phyloP scores from a whole-genome alignment of 225 moss, liverwort and hornwort genomes.

The Takakia lepidozioides region DNA sequence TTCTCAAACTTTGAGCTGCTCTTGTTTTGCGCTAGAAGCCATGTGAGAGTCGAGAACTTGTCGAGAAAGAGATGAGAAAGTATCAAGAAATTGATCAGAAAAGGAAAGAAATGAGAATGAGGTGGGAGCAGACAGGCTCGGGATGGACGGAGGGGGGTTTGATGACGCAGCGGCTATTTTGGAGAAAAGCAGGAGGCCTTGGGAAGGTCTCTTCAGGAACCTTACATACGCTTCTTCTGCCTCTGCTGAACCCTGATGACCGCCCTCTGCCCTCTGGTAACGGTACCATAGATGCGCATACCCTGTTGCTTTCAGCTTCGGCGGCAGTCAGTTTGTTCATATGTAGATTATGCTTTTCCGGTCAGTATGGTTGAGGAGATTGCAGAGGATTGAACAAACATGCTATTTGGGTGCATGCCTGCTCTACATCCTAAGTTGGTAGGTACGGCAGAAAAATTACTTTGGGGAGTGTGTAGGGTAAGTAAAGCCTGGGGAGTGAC shows the following conservation, averaged over 20 bases:
- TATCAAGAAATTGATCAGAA: constrained; percentile 22
- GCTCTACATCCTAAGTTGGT: too few relatives aligned
- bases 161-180: constrained; percentile 82
- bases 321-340: constrained; percentile 39
- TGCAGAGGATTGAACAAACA: too few relatives aligned
- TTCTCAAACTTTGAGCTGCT: constrained; percentile 29
- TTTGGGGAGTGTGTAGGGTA: too few relatives aligned
- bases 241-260: constrained; percentile 65
- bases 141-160: constrained; percentile 87
- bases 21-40: constrained; percentile 64
- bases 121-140: constrained; percentile 89
- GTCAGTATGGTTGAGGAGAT: too few relatives aligned
- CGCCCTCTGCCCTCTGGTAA: constrained; percentile 91
- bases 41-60: constrained; percentile 58
- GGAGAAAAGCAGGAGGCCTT: constrained; percentile 90
- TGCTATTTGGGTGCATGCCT: too few relatives aligned
- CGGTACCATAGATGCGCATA: constrained; percentile 84
- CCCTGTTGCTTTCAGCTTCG: constrained; percentile 73
- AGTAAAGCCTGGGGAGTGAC: too few relatives aligned
- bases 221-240: constrained; percentile 87
- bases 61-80: constrained; percentile 53
- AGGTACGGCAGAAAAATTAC: too few relatives aligned
- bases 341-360: too few relatives aligned
- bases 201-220: constrained; percentile 75
- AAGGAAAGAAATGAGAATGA: constrained; percentile 68